Base-by-base conservation (phyloP, 2,329 filamentous ascomycete species). In the Calycina marina region DNA sequence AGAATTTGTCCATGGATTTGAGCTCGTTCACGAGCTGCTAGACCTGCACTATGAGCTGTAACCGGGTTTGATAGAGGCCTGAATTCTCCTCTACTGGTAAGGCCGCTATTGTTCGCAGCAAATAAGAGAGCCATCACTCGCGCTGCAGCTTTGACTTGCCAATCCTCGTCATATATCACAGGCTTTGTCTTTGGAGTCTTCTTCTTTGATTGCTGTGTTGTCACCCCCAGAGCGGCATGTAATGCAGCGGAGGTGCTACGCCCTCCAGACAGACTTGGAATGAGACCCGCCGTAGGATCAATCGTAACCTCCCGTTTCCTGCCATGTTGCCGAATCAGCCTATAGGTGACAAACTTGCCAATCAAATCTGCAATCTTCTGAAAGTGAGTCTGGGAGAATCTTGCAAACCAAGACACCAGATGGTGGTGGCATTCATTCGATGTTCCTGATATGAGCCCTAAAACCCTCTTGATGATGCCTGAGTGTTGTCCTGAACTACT, bases 61-160 rank as follows among this genome's bases (percentile, higher is more conserved):
- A 14, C 41, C 3, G 53, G 50, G 29, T 55, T 49, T 9, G 40
- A 40, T 6, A 56, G 56, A 48, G 37, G 27, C 25, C 35, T 36
- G n/a, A 18, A 46, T 32, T 61, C 56, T 14, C 53, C 51, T 44
- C 53, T 59, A 36, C 57, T 57, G 22, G 51, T 40, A 16, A 55
- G 37, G 31, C 54, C 52, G 24, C 56, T 63, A 38, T 77, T 80
- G 55, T 93, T 94, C 15, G 85, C 85, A 2, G 77, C 69, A 49
- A 93, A 92, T 1, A 93, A 54, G 14, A 93, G 55, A 6, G 80
- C 74, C 63, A 93, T 77, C 2, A 92, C 72, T 43, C 77, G 75
- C 3, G 83, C 77, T 5, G 79, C 79, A 8, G 81, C 81, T 51
- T 74, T 79, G 35, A 93, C 72, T 54, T 93, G 85, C 86, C 86